These are phyloP conservation scores for Talinum fruticosum DNA, from an alignment of 148 eudicot species.

Conservation along the genomic window DNA sequence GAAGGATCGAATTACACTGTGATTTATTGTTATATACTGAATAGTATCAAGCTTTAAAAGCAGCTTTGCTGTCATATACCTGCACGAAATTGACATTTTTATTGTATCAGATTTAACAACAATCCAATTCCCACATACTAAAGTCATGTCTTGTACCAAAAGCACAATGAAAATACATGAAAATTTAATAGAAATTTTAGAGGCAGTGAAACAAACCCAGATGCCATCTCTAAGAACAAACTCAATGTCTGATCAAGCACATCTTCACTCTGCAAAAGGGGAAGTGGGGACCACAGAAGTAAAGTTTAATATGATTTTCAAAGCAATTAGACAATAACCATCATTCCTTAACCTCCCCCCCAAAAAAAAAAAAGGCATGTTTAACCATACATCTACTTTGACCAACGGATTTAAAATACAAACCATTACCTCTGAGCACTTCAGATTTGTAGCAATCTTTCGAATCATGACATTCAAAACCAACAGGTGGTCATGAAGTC, in stretches of 20 bases:
- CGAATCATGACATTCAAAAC: conserved; percentile 75
- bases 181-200: conserved; percentile 7
- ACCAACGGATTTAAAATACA: background rate
- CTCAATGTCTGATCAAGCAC: conserved; percentile 74
- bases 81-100: conserved; percentile 29
- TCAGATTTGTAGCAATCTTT: conserved; percentile 79
- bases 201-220: conserved; percentile 59
- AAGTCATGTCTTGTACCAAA: background rate
- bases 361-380: background rate
- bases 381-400: background rate
- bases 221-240: conserved; percentile 78
- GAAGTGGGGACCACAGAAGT: conserved; percentile 2
- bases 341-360: conserved; percentile 27
- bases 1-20: conserved; percentile 50
- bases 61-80: conserved; percentile 84
- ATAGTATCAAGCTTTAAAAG: conserved; percentile 80
- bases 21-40: conserved; percentile 65
- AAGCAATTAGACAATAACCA: background rate
- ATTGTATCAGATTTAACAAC: conserved; percentile 13
- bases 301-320: background rate
- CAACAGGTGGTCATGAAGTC: conserved; percentile 77
- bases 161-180: conserved; percentile 1
- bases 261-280: conserved; percentile 59
- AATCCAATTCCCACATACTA: background rate
- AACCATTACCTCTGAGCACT: conserved; percentile 67